Conservation (phyloP, 495 filamentous ascomycete species). For the Hyaloscypha finlandica region DNA sequence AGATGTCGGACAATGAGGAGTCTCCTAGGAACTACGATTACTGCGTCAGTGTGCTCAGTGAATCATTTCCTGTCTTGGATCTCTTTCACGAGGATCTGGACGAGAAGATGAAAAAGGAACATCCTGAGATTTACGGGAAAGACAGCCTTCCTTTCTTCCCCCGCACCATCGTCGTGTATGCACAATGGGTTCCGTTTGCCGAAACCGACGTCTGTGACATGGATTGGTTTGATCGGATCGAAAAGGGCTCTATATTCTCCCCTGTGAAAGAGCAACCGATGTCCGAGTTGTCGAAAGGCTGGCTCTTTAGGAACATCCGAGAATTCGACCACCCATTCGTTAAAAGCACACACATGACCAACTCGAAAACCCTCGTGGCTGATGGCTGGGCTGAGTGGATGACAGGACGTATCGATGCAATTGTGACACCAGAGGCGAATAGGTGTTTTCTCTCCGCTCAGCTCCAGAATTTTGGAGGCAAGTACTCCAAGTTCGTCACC, state of each 20-base stretch:
- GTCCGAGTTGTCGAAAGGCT: conserved; percentile 12
- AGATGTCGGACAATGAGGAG: conserved; percentile 42
- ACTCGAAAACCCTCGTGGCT: conserved; percentile 36
- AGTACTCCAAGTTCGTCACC: conserved; percentile 40
- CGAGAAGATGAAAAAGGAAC: conserved; percentile 34
- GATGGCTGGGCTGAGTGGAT: conserved; percentile 42
- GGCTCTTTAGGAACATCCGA: conserved; percentile 27
- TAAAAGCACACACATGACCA: conserved; percentile 42
- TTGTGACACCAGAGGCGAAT: conserved; percentile 37
- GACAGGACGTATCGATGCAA: conserved; percentile 36
- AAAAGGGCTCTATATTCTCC: conserved; percentile 22
- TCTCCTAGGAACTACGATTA: conserved; percentile 46
- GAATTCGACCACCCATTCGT: conserved; percentile 44
- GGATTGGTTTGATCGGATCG: conserved; percentile 41
- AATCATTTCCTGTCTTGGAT: conserved; percentile 36
- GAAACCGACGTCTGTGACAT: conserved; percentile 37
- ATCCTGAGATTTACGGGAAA: conserved; percentile 38
- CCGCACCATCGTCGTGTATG: conserved; percentile 39
- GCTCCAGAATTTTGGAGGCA: conserved; percentile 41
- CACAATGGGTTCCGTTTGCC: conserved; percentile 42
- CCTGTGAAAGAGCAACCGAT: not conserved
- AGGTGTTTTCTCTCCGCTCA: conserved; percentile 40
- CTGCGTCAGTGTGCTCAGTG: conserved; percentile 44
- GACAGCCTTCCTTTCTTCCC: too few species aligned
- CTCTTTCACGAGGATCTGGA: conserved; percentile 34